Base-by-base conservation (phyloP, 176 grass and related monocot genomes). In the Canna indica region DNA sequence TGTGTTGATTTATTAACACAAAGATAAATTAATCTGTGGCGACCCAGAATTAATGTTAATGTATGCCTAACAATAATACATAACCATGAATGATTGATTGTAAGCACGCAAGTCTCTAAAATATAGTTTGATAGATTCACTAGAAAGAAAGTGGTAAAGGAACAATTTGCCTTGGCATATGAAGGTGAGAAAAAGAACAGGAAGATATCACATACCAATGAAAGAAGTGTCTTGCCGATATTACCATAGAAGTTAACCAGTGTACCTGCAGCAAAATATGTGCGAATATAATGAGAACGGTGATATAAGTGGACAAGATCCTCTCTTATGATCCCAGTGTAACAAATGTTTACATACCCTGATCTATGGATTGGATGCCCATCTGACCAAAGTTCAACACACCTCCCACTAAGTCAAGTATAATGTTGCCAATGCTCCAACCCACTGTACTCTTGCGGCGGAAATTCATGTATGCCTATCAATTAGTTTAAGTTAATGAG, bases 341-440 rank as follows among this genome's bases (percentile, higher is more conserved):
- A n/a, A n/a, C 1, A 65, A 69, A 6, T 75, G 77, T 45, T 14
- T 68, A 26, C 88, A 63, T 75, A 92, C 93, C 41, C 79, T 96
- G 88, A 82, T 96, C 93, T 75, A 96, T 91, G 45, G 93, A 90
- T 77, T 91, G 93, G 48, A 90, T 83, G 57, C 93, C 93, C 86
- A 96, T 77, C 80, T 96, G 93, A 79, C 83, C 76, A 83, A 96
- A 96, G 66, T 91, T 96, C 34, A 96, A 76, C 42, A 96, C 27
- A 4, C 88, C 93, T 59, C 93, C 93, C 15, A 74, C 54, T 57
- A 96, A 79, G 69, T 96, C 93, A 76, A 96, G 93, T 73, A 96
- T 77, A 54, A 96, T 96, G 68, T 96, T 96, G 34, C 93, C 93
- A 77, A 96, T 88, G 69, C 93, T 96, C 93, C 93, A 96, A 62